Evolutionary conservation across 148 eudicot species (phyloP), one percentile per base, ranked within the genome.

Genomic region (Rhododendron henanense): DNA sequence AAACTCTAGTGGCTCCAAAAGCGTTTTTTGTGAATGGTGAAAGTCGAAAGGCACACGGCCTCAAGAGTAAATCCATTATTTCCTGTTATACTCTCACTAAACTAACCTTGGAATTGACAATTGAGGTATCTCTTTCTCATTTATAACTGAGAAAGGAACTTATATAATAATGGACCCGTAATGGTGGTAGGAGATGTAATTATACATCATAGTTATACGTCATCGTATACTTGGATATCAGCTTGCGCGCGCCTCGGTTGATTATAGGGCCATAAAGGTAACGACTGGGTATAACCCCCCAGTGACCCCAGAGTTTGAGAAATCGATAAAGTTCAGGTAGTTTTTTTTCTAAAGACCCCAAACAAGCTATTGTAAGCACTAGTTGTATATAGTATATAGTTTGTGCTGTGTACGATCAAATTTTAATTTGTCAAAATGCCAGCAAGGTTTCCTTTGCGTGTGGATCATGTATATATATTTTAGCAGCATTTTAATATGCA

Each of bases 271-370:
- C 2, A 0, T 23, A 21, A 37, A 75, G 0, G 4, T 51, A 51
- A 13, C 57, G 4, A 53, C 0, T 1, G 1, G 4, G 0, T 13
- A 53, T 53, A 53, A 53, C 2, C 0, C 0, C 0, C 10, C 2
- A 47, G 48, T 47, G 10, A 9, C 48, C 48, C 6, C 44, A 41
- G 5, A 6, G 1, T 41, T 41, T 0, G 45, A 0, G 45, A 6
- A 51, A 51, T 47, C 50, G 1, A 9, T 47, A 47, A 1, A 47
- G 50, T 16, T 23, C 63, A 57, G 7, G 21, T 4, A 57, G 23
- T 57, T 57, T 57, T 53, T 4, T 57, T 57, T 57, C 63, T 57
- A 18, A 53, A 57, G 63, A 57, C 7, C 63, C 16, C 55, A 51
- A 10, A 51, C 55, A 13, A 10, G 55, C 37, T 35, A 7, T 48